Evolutionary conservation across 2,329 filamentous ascomycete species (phyloP), one percentile per base, ranked within the genome.

Genomic region (Teratosphaeria zuluensis): DNA sequence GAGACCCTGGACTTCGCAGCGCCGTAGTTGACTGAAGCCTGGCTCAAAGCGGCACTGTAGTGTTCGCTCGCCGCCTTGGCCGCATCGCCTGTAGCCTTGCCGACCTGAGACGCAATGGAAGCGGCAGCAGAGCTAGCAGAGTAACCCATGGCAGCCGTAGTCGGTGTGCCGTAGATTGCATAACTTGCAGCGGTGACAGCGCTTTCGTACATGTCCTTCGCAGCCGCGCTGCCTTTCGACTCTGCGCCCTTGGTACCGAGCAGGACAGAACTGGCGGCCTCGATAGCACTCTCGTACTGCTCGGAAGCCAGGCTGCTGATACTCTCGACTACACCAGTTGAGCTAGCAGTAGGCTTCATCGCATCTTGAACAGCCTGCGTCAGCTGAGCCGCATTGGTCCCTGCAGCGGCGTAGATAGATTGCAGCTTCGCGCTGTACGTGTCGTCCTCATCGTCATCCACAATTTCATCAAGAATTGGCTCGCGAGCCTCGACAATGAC

Each of bases 1-100:
- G 86, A 89, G 1, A 88, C 78, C 30, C 83, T 78, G 1, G 86
- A 86, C 66, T 85, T 83, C 9, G 87, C 88, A 24, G 83, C 83
- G 0, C 81, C 80, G 65, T 89, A 89, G 57, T 87, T 84, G 48
- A 83, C 78, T n/a, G 84, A 83, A 3, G 88, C 89, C 48, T 80
- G 77, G 51, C 81, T 82, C 9, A 88, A 73, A 21, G 88, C 88
- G 28, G 81, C 80, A 8, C 80, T 81, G 71, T 90, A 91, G 7
- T 81, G 82, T 11, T 75, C 75, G 64, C 70, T 75, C 6, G 80
- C 79, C 60, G 80, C 77, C 4, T 81, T 79, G 16, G 78, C 76
- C 28, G 74, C 71, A 2, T 74, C 75, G 56, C 76, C 73, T 59
- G 63, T 54, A 56, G 64, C 59, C 38, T 61, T 52, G 28, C 53